Evolutionary conservation across 2,329 filamentous ascomycete genomes (phyloP).

Genomic region (Eurotiales sp.): DNA sequence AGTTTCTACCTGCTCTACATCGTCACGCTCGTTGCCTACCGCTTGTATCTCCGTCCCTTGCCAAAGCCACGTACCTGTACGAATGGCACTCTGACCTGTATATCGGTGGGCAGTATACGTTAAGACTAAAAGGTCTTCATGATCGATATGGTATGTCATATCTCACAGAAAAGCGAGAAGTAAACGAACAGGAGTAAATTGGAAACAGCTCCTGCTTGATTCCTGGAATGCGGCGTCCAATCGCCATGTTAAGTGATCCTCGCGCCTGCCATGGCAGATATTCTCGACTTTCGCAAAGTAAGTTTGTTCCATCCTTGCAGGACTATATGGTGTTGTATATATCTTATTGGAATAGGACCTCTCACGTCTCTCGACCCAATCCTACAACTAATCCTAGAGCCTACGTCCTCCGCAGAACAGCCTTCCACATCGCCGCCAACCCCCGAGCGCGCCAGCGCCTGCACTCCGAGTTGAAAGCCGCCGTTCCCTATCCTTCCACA

Average conservation of each 20-base stretch:
- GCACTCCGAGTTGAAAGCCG: conserved; percentile 16
- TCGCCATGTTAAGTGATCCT: not conserved
- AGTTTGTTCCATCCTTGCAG: too few relatives aligned
- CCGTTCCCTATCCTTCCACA: conserved; percentile 16
- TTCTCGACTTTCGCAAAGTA: conserved; percentile 6
- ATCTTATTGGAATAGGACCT: too few relatives aligned
- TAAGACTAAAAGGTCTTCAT: conserved; percentile 22
- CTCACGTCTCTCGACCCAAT: too few relatives aligned
- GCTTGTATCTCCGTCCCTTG: conserved; percentile 28
- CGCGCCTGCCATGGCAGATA: conserved; percentile 8
- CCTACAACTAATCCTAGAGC: conserved; percentile 4
- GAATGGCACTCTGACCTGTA: conserved; percentile 27
- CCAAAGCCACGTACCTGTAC: conserved; percentile 24
- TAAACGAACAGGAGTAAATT: too few relatives aligned
- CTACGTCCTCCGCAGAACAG: not conserved
- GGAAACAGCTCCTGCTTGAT: too few relatives aligned
- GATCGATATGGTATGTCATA: conserved; percentile 23
- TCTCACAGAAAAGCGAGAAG: too few relatives aligned
- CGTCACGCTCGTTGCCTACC: conserved; percentile 17
- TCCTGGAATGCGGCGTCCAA: too few relatives aligned
- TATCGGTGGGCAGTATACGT: conserved; percentile 20
- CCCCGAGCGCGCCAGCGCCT: conserved; percentile 15
- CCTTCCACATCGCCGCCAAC: conserved; percentile 17
- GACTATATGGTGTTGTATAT: too few relatives aligned
- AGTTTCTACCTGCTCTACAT: conserved; percentile 1